Evolutionary conservation across 495 filamentous ascomycete genomes (phyloP), one percentile per base, ranked within the genome.

Genomic region (Margaritispora aquatica): DNA sequence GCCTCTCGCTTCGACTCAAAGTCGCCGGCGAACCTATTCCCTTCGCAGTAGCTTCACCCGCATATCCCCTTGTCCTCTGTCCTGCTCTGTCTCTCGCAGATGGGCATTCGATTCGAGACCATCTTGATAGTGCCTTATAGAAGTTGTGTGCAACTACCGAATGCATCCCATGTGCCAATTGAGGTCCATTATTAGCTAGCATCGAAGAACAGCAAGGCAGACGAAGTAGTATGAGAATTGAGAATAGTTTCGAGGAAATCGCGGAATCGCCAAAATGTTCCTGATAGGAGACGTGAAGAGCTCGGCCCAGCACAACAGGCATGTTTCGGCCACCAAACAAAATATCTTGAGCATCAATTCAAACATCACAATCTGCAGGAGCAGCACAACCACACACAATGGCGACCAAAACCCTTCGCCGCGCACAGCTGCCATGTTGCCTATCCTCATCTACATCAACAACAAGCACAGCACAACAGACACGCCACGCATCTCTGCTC

Each of bases 401-500:
- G 63, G n/a, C 63, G 8, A n/a, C 47, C 34, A 54, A 46, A 52
- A 27, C 54, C 11, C 46, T 34, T 13, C 29, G 29, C 55, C 7
- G 7, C 7, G 17, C 31, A 55, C 55, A 47, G 11, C 26, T 11
- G n/a, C 53, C 17, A 20, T 50, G n/a, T 2, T 1, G 21, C 34
- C 26, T 5, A 26, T 31, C 7, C 50, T 20, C 29, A 22, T 54
- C 22, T 19, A 34, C 10, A 4, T 27, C 47, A 11, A 2, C 44
- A 5, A 2, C 58, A 26, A 21, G 19, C 7, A 17, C 0, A 4
- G 19, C 51, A 63, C 55, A 68, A 66, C 74, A 80, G 67, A 58
- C 77, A 71, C 88, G 90, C n/a, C 83, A 91, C 69, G 95, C 94
- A 23, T 88, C 87, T n/a, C 88, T 96, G 51, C 82, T 98, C 68